Evolutionary conservation across 768 basidiomycete genomes (phyloP).

Genomic region (Pisolithus tinctorius): DNA sequence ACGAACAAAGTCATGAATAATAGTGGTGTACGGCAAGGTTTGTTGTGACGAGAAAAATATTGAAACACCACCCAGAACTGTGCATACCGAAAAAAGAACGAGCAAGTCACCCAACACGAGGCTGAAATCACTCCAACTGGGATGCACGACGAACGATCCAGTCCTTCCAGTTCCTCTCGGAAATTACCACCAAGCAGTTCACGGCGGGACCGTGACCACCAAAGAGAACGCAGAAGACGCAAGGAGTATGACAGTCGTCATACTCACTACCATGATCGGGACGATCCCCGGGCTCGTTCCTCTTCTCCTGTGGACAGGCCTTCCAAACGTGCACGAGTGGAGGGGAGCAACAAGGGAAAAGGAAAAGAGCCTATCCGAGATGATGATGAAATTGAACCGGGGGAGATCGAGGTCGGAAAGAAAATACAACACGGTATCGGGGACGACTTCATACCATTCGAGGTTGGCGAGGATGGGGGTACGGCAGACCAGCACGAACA

Average conservation of each 20-base stretch:
- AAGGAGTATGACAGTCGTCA: background rate
- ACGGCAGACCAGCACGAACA: slow-evolving; percentile 6
- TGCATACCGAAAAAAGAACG: too few relatives aligned
- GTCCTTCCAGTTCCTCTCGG: slow-evolving; percentile 12
- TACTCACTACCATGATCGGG: slow-evolving; percentile 1
- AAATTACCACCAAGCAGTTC: background rate
- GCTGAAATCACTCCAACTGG: background rate
- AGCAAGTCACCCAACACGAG: too few relatives aligned
- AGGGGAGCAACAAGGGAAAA: slow-evolving; percentile 12
- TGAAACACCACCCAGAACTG: too few relatives aligned
- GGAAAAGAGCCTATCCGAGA: slow-evolving; percentile 11
- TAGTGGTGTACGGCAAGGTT: too few relatives aligned
- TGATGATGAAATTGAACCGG: slow-evolving; percentile 5
- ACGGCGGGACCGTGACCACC: slow-evolving; percentile 1
- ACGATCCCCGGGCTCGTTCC: slow-evolving; percentile 8
- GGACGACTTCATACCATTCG: slow-evolving; percentile 28
- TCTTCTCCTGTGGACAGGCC: slow-evolving; percentile 8
- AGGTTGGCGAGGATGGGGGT: slow-evolving; percentile 11
- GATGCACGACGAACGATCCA: slow-evolving; percentile 17
- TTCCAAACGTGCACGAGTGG: slow-evolving; percentile 13
- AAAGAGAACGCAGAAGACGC: background rate
- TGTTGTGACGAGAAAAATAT: too few relatives aligned
- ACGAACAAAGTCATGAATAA: too few relatives aligned
- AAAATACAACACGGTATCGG: slow-evolving; percentile 14
- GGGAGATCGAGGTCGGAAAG: slow-evolving; percentile 6